Base-by-base conservation (phyloP, 805 yeast species). In the Starmerella bombicola region DNA sequence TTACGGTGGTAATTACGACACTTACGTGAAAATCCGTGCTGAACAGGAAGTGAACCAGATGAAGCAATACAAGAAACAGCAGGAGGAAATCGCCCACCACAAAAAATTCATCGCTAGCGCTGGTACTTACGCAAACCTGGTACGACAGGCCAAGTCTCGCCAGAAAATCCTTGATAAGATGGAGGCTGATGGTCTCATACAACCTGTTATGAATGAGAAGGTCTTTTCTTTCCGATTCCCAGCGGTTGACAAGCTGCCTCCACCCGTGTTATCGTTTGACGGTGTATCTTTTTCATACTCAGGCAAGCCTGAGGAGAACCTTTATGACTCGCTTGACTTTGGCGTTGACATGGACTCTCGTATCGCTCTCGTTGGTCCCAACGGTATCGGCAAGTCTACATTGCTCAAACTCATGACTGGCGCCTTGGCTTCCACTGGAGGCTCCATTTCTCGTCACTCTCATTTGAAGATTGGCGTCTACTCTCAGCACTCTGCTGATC, bases 321-420 rank as follows among this genome's bases (percentile, higher is more conserved):
- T 91, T 58, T 91, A 91, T 67, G 84, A 81, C 60, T 65, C 82
- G 62, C 73, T 91, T 61, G 88, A 85, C 61, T 91, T 91, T 55
- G 98, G 98, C 79, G 86, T 91, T 45, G 98, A 91, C 70, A 91
- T 91, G 97, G 98, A 91, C 67, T 86, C 96, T 30, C 80, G 98
- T 70, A 78, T 88, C 59, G 97, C 98, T 32, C 72, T 88, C 37
- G 97, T 88, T 47, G 98, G 98, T 32, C 97, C 97, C 60, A 88
- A 88, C 64, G 98, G 98, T 82, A 88, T 88, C 55, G 98, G 98
- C 69, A 88, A 88, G 67, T 86, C 96, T 38, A 88, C 98, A 16
- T 68, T 88, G 60, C 76, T 91, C 62, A 91, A 91, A 65, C 72
- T 91, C 59, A 88, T 91, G 94, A 93, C 95, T 55, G 98, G 98